Base-by-base conservation (phyloP, 1,139 yeast species). In the Suhomyces terraborum region DNA sequence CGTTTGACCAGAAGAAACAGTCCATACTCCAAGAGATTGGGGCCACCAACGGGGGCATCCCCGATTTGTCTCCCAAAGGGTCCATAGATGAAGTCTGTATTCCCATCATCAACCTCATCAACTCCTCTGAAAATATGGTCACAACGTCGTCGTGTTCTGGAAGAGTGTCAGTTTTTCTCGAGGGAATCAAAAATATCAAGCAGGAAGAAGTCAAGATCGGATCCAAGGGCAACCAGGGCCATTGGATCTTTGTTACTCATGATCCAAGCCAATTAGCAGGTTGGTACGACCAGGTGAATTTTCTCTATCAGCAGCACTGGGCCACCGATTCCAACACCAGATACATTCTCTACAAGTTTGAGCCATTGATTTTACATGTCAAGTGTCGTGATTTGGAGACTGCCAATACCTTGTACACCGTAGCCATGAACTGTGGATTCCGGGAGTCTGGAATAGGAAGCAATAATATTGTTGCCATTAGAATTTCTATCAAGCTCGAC, bases 101-200 rank as follows among this genome's bases (percentile, higher is more conserved):
- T 13, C 95, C 95, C 1, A 73, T 88, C 18, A 86, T 88, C 44
- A 61, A 77, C 14, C 61, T 82, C 25, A 84, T 88, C 52, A 88
- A 88, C 54, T 52, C 73, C 2, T 79, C 80, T 50, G 54, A 62
- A 0, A 80, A 84, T 52, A 77, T 85, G 82, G 93, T 88, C 7
- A 88, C 95, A 2, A 87, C 96, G 0, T 85, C 95, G 1, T 84
- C 94, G 10, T 88, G 96, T 50, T 86, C 95, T 0, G 96, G 96
- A 1, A 67, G 96, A 55, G 84, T 88, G 1, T 82, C 91, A 41
- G 88, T 88, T 0, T 88, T 84, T 56, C 61, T 84, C 3, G 95
- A 87, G 56, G 95, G 95, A 1, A 58, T 56, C 32, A 68, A 65
- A 43, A 55, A 56, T 22, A 42, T 45, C 21, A 50, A 47, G 3